A percentile compares a stretch with the other conserved stretches of the same genome.
These are phyloP conservation scores for Euphorbia schlechtendalii DNA, from an alignment of 441 rosid species.

Conservation along the genomic window DNA sequence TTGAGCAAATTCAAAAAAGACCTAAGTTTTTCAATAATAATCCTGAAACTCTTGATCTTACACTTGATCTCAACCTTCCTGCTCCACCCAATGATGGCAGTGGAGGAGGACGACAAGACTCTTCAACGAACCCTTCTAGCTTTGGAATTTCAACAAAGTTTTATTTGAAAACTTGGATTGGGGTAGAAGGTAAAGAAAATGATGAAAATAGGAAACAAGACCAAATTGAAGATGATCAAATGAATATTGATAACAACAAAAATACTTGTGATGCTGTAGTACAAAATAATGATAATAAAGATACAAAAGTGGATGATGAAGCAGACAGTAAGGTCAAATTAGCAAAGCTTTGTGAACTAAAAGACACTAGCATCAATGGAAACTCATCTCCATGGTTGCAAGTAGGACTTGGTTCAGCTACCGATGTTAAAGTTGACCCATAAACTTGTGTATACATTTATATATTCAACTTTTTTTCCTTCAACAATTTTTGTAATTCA, in stretches of 20 bases:
- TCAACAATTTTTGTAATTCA: neutral
- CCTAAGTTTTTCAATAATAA: slow-evolving; percentile 22
- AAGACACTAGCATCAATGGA: slow-evolving; percentile 42
- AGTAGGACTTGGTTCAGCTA: slow-evolving; percentile 59
- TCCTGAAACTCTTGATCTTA: slow-evolving; percentile 37
- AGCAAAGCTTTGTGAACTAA: slow-evolving; percentile 57
- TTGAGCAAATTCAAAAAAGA: slow-evolving; percentile 41
- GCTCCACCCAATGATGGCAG: slow-evolving; percentile 18
- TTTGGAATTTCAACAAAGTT: slow-evolving; percentile 30
- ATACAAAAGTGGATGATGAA: slow-evolving; percentile 40
- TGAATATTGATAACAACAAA: neutral
- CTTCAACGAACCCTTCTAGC: slow-evolving; percentile 8
- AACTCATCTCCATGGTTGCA: slow-evolving; percentile 75
- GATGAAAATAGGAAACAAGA: slow-evolving; percentile 17
- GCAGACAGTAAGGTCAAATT: slow-evolving; percentile 54
- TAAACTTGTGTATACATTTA: slow-evolving; percentile 4
- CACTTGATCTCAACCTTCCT: slow-evolving; percentile 50
- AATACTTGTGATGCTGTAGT: slow-evolving; percentile 13
- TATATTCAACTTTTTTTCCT: neutral
- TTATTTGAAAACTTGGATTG: slow-evolving; percentile 35
- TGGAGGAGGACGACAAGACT: neutral
- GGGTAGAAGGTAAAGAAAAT: slow-evolving; percentile 28
- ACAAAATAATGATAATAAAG: slow-evolving; percentile 8
- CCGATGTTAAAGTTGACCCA: slow-evolving; percentile 31
- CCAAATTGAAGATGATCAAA: slow-evolving; percentile 13